Percentiles rank a stretch among this genome's conserved stretches.
Conservation (phyloP, 225 moss, liverwort and hornwort genomes). For the Polytrichum commune region DNA sequence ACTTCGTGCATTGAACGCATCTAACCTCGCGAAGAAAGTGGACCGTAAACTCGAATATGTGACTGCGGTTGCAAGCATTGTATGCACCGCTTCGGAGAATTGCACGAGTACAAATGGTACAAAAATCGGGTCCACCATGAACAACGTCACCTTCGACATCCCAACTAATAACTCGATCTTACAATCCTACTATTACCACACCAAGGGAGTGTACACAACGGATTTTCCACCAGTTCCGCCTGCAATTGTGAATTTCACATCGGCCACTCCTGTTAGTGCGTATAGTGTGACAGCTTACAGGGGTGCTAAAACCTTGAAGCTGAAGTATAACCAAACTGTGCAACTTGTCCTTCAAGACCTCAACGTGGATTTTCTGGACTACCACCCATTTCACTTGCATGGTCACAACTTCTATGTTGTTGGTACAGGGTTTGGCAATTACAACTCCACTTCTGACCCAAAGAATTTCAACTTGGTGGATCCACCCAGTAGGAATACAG, state of each 20-base stretch:
- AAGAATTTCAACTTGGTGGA: constrained; percentile 46
- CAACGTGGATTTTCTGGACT: constrained; percentile 14
- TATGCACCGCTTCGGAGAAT: not conserved
- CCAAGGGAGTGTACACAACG: constrained; percentile 6
- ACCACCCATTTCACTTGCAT: constrained; percentile 66
- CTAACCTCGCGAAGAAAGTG: constrained; percentile 5
- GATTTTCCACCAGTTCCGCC: constrained; percentile 17
- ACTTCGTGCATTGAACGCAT: not conserved
- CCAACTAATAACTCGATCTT: constrained; percentile 17
- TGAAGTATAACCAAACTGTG: constrained; percentile 34
- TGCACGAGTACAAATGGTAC: not conserved
- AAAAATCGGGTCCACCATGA: constrained; percentile 21
- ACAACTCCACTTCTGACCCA: constrained; percentile 15
- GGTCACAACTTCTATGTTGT: constrained; percentile 68
- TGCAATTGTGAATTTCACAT: too few relatives aligned
- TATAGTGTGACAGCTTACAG: not conserved
- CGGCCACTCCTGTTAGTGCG: too few relatives aligned
- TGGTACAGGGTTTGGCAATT: constrained; percentile 41
- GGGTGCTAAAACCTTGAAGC: constrained; percentile 13
- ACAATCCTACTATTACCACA: constrained; percentile 20
- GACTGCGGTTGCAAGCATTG: not conserved
- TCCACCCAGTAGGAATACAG: constrained; percentile 42
- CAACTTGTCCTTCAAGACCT: constrained; percentile 62
- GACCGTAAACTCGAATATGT: constrained; percentile 14
- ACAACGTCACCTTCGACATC: constrained; percentile 25